phyloP scores from a whole-genome alignment of 148 eudicot genomes.

The Rhododendron ovatum region DNA sequence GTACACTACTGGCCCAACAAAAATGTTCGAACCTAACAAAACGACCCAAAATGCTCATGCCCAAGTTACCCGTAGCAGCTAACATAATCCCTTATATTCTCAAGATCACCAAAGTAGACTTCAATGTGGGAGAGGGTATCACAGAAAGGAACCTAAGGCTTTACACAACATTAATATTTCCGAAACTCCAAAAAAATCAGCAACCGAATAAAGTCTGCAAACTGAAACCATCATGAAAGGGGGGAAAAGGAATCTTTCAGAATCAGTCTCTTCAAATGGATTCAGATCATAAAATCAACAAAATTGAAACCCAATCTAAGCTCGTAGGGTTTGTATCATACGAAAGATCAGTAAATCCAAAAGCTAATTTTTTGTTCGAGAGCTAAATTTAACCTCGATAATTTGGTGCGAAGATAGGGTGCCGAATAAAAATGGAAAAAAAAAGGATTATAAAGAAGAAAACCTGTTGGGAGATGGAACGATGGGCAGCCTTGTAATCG shows the following conservation, averaged over 20 bases:
- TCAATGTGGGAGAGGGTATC: not conserved
- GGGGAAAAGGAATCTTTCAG: not conserved
- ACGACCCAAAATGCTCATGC: not conserved
- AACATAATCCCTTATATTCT: not conserved
- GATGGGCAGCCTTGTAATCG: conserved; percentile 68
- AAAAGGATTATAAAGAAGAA: not conserved
- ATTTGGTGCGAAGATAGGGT: not conserved
- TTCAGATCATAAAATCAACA: not conserved
- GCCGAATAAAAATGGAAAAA: not conserved
- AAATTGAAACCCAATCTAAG: not conserved
- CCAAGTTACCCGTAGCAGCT: not conserved
- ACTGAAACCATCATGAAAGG: not conserved
- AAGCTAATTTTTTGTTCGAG: not conserved
- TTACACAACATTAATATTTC: not conserved
- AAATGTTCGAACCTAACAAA: not conserved
- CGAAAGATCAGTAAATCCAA: not conserved
- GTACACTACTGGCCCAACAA: not conserved
- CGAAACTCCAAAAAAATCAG: not conserved
- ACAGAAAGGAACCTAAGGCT: not conserved
- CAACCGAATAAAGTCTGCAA: not conserved
- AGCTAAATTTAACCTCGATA: not conserved
- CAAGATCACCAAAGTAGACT: not conserved
- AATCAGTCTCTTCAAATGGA: not conserved
- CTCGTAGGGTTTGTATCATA: not conserved
- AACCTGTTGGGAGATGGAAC: conserved; percentile 59